Evolutionary conservation across 306 rosid genomes (phyloP), one percentile per base, ranked within the genome.

Genomic region (Sicyos baderoa): DNA sequence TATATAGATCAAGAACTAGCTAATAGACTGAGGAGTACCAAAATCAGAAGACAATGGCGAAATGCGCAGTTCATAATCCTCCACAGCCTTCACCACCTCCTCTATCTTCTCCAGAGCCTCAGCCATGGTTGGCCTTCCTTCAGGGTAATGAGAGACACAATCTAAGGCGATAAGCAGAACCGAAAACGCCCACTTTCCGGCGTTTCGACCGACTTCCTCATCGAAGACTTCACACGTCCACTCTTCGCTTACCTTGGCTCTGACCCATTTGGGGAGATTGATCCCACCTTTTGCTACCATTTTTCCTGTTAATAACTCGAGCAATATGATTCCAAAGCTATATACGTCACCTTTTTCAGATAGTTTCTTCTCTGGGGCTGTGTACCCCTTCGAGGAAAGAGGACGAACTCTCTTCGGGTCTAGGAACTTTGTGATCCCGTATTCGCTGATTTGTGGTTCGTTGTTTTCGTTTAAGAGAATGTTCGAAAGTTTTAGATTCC

Each of bases 161-260:
- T 74, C 75, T 16, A 91, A 81, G 14, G 84, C 81, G 59, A 82
- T 22, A 72, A 82, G 82, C 17, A 84, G 78, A 61, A 79, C 13
- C 50, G 84, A 77, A 60, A 84, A 73, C 2, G 78, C 81, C 84
- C 87, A 89, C 42, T 80, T 83, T 22, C 42, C 58, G 11, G 76
- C 82, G 23, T 70, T 51, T 63, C 81, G 78, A 73, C 61, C 80
- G 7, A 86, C 83, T 65, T 85, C 86, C 12, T 77, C 86, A 67
- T 88, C 96, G 59, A 91, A 88, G 0, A 88, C 96, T 49, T 91
- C 96, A 0, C 89, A 95, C 2, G 96, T 88, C 96, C 97, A 86
- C 75, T 91, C 94, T 65, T 88, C 96, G 18, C 79, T 84, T 29
- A 91, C 86, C 78, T 85, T 88, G 60, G 94, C 84, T 61, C 77